Evolutionary conservation across 2,329 filamentous ascomycete genomes (phyloP).

Genomic region (Nemania bipapillata): DNA sequence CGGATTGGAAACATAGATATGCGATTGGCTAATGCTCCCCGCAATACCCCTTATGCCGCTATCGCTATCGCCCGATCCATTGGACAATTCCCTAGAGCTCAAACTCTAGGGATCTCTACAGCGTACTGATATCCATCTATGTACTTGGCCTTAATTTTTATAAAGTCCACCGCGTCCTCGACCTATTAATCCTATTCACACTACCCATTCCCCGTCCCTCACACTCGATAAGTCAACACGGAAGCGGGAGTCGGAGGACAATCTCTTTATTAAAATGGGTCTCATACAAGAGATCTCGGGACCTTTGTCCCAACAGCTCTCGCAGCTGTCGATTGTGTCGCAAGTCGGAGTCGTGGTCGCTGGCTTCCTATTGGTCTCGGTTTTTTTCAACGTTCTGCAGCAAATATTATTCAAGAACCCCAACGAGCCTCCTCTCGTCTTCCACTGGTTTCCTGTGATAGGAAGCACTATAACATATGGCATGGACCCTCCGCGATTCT

Average conservation of each 20-base stretch:
- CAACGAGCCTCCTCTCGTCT: slow-evolving; percentile 82
- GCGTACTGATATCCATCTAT: neutral
- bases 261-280: slow-evolving; percentile 59
- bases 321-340: slow-evolving; percentile 58
- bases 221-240: slow-evolving; percentile 9
- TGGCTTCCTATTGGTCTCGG: slow-evolving; percentile 62
- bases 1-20: slow-evolving; percentile 24
- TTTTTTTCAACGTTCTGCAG: slow-evolving; percentile 80
- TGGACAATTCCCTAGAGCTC: slow-evolving; percentile 33
- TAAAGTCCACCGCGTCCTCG: slow-evolving; percentile 31
- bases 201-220: slow-evolving; percentile 11
- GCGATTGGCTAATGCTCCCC: slow-evolving; percentile 35
- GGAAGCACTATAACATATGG: slow-evolving; percentile 94
- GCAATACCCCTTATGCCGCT: slow-evolving; percentile 31
- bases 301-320: slow-evolving; percentile 63
- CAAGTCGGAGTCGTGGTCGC: slow-evolving; percentile 61
- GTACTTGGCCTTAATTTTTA: slow-evolving; percentile 29
- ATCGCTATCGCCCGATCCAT: slow-evolving; percentile 30
- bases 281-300: slow-evolving; percentile 63
- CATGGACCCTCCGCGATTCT: slow-evolving; percentile 92
- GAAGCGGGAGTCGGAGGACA: slow-evolving; percentile 23
- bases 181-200: slow-evolving; percentile 5
- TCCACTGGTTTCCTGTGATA: slow-evolving; percentile 83
- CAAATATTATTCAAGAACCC: slow-evolving; percentile 85
- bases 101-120: neutral